Evolutionary conservation across 2,329 filamentous ascomycete species (phyloP).

Genomic region (Scedosporium apiospermum): DNA sequence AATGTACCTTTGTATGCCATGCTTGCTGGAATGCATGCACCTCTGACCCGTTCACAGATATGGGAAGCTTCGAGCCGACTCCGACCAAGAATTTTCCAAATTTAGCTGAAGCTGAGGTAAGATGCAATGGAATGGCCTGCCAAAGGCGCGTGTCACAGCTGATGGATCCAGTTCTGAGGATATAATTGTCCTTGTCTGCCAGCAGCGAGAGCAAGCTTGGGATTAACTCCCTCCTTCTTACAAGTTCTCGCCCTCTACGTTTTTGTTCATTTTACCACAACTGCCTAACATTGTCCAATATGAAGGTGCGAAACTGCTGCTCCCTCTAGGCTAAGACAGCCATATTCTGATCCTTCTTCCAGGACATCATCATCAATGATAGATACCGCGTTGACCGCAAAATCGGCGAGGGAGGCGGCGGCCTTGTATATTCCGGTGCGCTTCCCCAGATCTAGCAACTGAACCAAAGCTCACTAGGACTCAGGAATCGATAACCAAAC

Average conservation of each 20-base stretch:
- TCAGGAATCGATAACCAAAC: background rate
- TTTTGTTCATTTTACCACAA: background rate
- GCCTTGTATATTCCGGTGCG: constrained; percentile 13
- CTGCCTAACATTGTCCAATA: background rate
- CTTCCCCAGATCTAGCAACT: background rate
- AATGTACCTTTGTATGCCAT: background rate
- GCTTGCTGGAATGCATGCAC: background rate
- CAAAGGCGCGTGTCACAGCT: background rate
- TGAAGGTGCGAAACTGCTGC: background rate
- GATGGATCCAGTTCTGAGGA: background rate
- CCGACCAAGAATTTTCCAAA: background rate
- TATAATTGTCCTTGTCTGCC: background rate
- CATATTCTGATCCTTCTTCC: background rate
- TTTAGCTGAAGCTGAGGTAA: background rate
- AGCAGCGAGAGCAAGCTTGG: background rate
- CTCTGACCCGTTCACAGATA: background rate
- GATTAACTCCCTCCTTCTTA: background rate
- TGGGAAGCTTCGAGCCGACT: background rate
- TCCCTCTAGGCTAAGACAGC: too few relatives aligned
- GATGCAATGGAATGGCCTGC: background rate
- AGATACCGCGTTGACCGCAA: constrained; percentile 13
- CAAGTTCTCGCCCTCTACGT: background rate
- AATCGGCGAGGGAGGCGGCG: constrained; percentile 13
- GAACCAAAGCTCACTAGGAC: background rate
- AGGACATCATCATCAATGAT: constrained; percentile 13